Evolutionary conservation across 148 eudicot genomes (phyloP).

Genomic region (Fagopyrum homotropicum): DNA sequence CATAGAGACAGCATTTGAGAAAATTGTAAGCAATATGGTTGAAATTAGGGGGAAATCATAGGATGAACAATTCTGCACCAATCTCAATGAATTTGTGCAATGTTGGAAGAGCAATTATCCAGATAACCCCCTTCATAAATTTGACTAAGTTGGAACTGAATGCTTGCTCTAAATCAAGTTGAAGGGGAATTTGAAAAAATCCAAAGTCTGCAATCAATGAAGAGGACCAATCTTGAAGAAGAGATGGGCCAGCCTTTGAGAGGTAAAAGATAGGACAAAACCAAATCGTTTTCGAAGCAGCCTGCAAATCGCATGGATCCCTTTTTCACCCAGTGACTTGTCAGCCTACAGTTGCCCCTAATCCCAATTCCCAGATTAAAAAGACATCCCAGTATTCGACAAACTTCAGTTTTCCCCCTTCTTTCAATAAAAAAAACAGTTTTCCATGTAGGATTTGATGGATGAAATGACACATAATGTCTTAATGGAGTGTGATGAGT

Average conservation of each 20-base stretch:
- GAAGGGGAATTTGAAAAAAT: too few species aligned
- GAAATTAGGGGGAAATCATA: too few species aligned
- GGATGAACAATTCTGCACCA: too few species aligned
- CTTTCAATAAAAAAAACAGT: neutral
- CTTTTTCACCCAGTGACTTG: neutral
- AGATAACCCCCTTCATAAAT: too few species aligned
- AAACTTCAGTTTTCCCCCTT: neutral
- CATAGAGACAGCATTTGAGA: too few species aligned
- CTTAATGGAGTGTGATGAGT: neutral
- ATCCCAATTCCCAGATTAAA: neutral
- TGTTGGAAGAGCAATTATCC: too few species aligned
- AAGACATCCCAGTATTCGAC: neutral
- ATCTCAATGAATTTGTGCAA: too few species aligned
- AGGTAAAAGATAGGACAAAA: neutral
- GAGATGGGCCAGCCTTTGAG: neutral
- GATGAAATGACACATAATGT: neutral
- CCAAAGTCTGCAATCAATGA: neutral
- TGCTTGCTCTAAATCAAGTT: too few species aligned
- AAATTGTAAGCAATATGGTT: too few species aligned
- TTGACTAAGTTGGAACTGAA: too few species aligned
- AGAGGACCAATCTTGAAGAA: neutral
- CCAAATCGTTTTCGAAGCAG: neutral
- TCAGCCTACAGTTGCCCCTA: neutral
- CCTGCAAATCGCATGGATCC: neutral
- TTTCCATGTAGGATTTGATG: neutral